Evolutionary conservation across 352 stramenopile genomes (phyloP), one percentile per base, ranked within the genome.

Genomic region (Globisporangium okanoganense): DNA sequence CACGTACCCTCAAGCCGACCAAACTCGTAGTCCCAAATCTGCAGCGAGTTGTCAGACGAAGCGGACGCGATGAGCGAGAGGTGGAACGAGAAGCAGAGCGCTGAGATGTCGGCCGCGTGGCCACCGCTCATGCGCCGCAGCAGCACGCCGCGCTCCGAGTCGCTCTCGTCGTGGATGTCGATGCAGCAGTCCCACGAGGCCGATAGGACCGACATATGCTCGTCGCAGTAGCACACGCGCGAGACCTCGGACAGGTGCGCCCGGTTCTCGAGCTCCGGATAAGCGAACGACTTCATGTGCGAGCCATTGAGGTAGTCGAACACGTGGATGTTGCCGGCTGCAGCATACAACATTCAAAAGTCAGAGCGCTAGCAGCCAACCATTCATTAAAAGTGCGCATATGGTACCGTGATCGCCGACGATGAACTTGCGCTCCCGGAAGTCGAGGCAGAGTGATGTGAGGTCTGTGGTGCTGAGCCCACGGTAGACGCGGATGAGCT

Each of bases 11-110:
- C 76, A 2, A 90, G 73, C 14, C 87, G 82, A 24, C 85, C 86
- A 58, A 95, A 96, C 64, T 96, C 88, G 71, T 93, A 96, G 61
- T 92, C 79, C 88, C 88, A 96, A 31, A 95, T 61, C 61, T 90
- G 81, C 12, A 96, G 75, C 35, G 73, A 75, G 54, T 69, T 73
- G 51, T 95, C 83, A 2, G 79, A 83, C 13, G 82, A 84, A 5
- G 85, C 87, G 0, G 83, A 90, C 0, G 84, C 87, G 52, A 96
- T 71, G 8, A 95, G 62, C n/a, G 82, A 92, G 20, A 96, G 65
- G 18, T 81, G 66, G 38, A 78, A 75, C 50, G 81, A 94, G 61
- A 90, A 94, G 49, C 61, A 74, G 41, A 96, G 71, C 24, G 85
- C 74, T 14, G 83, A 87, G 62, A 96, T 94, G 64, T 96, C 88